Evolutionary conservation across 2,329 filamentous ascomycete species (phyloP).

Genomic region (Trichoderma sp.): DNA sequence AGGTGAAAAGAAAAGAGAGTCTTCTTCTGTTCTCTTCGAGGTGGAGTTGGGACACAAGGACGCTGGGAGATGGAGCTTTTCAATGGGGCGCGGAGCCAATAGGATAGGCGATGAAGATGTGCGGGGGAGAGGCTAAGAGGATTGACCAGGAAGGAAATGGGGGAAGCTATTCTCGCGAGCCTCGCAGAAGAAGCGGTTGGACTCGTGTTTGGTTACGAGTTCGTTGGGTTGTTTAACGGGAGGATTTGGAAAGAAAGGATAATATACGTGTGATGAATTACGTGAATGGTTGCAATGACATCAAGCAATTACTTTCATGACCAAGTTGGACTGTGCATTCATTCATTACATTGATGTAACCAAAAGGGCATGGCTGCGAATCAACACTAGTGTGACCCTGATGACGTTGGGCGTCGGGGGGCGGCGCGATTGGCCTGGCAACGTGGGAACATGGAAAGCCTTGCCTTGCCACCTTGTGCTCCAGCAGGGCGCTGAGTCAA

Average conservation of each 20-base stretch:
- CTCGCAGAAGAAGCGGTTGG: background rate
- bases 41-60: constrained; percentile 7
- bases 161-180: background rate
- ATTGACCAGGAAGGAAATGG: background rate
- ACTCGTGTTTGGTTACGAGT: background rate
- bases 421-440: background rate
- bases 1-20: background rate
- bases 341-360: background rate
- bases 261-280: background rate
- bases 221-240: background rate
- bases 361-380: background rate
- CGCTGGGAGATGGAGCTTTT: background rate
- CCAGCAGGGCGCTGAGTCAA: background rate
- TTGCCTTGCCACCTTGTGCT: background rate
- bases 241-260: background rate
- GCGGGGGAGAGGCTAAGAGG: constrained; percentile 4
- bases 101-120: background rate
- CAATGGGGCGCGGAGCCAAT: constrained; percentile 1
- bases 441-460: background rate
- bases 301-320: background rate
- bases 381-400: constrained; percentile 1
- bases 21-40: background rate
- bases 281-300: background rate
- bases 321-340: background rate
- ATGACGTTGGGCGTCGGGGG: constrained; percentile 10